Percentiles rank a stretch among this genome's conserved stretches.
phyloP scores from a whole-genome alignment of 345 rosid genomes.

The Physaria fendleri region DNA sequence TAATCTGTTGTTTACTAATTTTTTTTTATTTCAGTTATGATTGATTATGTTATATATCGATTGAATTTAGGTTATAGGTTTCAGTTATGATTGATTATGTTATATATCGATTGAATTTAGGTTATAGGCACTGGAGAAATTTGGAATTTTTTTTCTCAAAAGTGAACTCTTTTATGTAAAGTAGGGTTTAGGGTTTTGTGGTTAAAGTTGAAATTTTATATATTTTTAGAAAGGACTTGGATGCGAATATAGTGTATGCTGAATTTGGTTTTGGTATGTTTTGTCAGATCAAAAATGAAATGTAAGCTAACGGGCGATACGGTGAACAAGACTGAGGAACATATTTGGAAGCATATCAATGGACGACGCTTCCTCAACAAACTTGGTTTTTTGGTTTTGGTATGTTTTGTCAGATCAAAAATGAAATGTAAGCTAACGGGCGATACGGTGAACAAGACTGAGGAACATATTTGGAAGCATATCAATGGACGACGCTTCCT shows the following conservation, averaged over 20 bases:
- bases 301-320: slow-evolving; percentile 90
- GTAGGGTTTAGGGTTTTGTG: slow-evolving; percentile 8
- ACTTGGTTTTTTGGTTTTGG: neutral
- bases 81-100: neutral
- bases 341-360: slow-evolving; percentile 90
- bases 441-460: slow-evolving; percentile 77
- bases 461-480: slow-evolving; percentile 97
- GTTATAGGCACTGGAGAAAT: neutral
- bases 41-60: neutral
- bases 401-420: slow-evolving; percentile 47
- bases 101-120: neutral
- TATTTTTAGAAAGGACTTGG: neutral
- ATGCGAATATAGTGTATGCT: neutral
- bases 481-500: slow-evolving; percentile 82
- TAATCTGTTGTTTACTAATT: slow-evolving; percentile 14
- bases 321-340: slow-evolving; percentile 89
- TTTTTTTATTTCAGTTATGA: neutral
- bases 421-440: slow-evolving; percentile 87
- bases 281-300: slow-evolving; percentile 57
- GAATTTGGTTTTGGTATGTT: slow-evolving; percentile 6
- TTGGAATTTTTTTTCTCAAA: neutral
- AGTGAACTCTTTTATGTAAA: no score
- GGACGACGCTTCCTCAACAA: slow-evolving; percentile 84
- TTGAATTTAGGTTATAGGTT: no score
- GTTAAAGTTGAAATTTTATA: neutral